Conservation (phyloP, 129 eudicot species). For the Calendula officinalis region DNA sequence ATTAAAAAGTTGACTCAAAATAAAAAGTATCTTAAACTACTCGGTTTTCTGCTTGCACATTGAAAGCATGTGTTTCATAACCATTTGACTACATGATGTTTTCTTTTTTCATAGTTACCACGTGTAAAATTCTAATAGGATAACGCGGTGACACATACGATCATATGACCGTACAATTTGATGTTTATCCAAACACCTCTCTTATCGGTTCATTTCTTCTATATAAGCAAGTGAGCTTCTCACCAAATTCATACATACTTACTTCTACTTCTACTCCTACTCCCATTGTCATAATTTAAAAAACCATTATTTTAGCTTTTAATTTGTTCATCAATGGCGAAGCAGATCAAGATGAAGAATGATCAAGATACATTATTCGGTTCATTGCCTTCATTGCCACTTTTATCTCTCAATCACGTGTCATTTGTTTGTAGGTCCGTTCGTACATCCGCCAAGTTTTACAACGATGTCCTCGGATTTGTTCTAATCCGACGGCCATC, state of each 20-base stretch:
- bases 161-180: neutral
- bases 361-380: constrained; percentile 12
- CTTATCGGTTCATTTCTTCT: neutral
- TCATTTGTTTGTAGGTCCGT: constrained; percentile 62
- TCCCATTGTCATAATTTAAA: neutral
- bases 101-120: too few relatives aligned
- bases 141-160: constrained; percentile 9
- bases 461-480: constrained; percentile 57
- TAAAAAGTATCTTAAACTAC: too few relatives aligned
- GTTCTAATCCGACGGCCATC: constrained; percentile 61
- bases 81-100: too few relatives aligned
- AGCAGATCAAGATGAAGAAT: neutral
- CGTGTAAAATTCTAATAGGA: too few relatives aligned
- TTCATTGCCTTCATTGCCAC: constrained; percentile 33
- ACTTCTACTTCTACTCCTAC: neutral
- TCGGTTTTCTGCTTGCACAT: too few relatives aligned
- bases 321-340: constrained; percentile 13
- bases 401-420: constrained; percentile 61
- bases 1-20: too few relatives aligned
- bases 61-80: too few relatives aligned
- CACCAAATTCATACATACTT: neutral
- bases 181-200: neutral
- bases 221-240: neutral
- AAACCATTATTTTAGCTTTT: neutral
- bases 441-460: constrained; percentile 41